Evolutionary conservation across 768 basidiomycete species (phyloP), one percentile per base, ranked within the genome.

Genomic region (Pleurotus platypus): DNA sequence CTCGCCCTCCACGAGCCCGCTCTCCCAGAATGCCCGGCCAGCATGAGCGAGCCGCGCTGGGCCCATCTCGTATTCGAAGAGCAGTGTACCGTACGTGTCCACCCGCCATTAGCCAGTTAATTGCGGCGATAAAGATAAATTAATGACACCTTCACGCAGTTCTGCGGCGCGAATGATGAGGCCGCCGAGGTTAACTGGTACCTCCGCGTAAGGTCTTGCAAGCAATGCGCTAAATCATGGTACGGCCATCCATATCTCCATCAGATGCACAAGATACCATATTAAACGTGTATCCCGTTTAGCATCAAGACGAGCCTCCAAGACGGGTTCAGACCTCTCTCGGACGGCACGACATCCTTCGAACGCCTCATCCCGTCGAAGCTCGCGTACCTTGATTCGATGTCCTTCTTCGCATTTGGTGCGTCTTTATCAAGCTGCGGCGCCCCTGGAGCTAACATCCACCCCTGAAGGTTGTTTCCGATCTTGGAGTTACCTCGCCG

Each of bases 31-130:
- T 53, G 51, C 38, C 51, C 51, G 3, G 11, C n/a, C 20, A 39
- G 40, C 22, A 53, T 53, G 37, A 39, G 51, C 20, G 37, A 18
- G 22, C 51, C 51, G 13, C 37, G 51, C n/a, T 53, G 51, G 51
- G 51, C 40, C 15, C 38, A 42, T 40, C 51, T 53, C 22, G 38
- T 42, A 18, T 53, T 37, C 38, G 51, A 24, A 42, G 37, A 53
- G 16, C 37, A 18, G 8, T 53, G 51, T 35, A 53, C 9, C 22
- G 51, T 53, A 22, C 20, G 51, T 53, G 24, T 9, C 20, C 11
- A 24, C 49, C 20, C 9, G 24, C 24, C 24, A 5, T 6, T 26
- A 26, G 24, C 24, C 24, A 9, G 6, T n/a, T 13, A 16, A 20
- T 35, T 35, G 30, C 30, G 30, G 30, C 30, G 30, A 35, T 35